Conservation (phyloP, 768 basidiomycete genomes). For the Termitomyces heimii region DNA sequence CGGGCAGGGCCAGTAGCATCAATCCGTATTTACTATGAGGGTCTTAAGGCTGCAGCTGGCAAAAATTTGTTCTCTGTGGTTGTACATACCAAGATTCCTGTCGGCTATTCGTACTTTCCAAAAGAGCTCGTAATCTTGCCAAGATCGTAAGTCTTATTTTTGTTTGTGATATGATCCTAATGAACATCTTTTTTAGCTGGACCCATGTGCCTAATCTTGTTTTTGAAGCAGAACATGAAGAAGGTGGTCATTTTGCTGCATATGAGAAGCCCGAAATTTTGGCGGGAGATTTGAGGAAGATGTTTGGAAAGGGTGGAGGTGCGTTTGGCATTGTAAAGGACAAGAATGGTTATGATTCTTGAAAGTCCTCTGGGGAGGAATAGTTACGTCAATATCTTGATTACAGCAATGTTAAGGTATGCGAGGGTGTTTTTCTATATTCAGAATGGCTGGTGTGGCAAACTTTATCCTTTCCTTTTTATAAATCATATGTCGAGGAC, state of each 20-base stretch:
- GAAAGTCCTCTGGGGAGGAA: background rate
- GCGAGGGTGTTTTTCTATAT: too few relatives aligned
- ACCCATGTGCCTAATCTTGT: slow-evolving; percentile 28
- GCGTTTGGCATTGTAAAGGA: slow-evolving; percentile 42
- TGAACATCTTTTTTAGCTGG: slow-evolving; percentile 31
- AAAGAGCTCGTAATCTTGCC: slow-evolving; percentile 33
- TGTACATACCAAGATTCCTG: slow-evolving; percentile 27
- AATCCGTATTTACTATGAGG: slow-evolving; percentile 54
- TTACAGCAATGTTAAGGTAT: too few relatives aligned
- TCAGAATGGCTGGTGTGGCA: too few relatives aligned
- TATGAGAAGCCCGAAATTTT: slow-evolving; percentile 43
- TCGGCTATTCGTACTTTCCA: slow-evolving; percentile 48
- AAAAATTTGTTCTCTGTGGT: background rate
- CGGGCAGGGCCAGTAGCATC: slow-evolving; percentile 53
- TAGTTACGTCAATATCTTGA: background rate
- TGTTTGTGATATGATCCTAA: background rate
- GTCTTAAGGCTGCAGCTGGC: slow-evolving; percentile 13
- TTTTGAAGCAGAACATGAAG: slow-evolving; percentile 40
- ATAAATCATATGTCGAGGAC: too few relatives aligned
- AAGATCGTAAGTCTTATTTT: slow-evolving; percentile 9
- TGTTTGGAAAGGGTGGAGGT: slow-evolving; percentile 49
- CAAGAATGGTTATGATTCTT: slow-evolving; percentile 32
- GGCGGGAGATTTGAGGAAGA: slow-evolving; percentile 43
- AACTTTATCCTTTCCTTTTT: too few relatives aligned
- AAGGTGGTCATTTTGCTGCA: slow-evolving; percentile 57